Conservation (phyloP, 345 rosid genomes). For the Citrus sinensis region DNA sequence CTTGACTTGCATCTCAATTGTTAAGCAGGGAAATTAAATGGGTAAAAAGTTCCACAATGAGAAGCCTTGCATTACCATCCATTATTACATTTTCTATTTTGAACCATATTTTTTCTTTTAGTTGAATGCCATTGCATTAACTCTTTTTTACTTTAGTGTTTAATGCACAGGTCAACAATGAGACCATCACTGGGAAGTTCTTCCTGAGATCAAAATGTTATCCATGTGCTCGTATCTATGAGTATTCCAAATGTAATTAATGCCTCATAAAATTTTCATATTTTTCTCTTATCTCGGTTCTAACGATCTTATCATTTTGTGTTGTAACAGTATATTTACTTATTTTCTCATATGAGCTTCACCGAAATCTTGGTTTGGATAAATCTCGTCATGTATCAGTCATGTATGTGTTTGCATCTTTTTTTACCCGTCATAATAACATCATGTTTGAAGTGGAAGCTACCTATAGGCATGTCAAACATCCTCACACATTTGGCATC, state of each 20-base stretch:
- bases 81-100: not conserved
- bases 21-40: not conserved
- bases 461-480: not conserved
- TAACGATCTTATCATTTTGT: slow-evolving; percentile 13
- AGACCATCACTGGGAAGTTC: slow-evolving; percentile 51
- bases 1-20: not conserved
- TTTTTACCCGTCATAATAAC: not conserved
- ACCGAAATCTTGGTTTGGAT: slow-evolving; percentile 51
- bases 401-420: slow-evolving; percentile 42
- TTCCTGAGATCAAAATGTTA: slow-evolving; percentile 46
- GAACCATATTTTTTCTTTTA: not conserved
- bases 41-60: not conserved
- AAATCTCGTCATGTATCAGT: slow-evolving; percentile 55
- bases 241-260: slow-evolving; percentile 77
- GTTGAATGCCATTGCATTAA: not conserved
- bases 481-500: not conserved
- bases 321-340: slow-evolving; percentile 56
- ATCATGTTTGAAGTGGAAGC: not conserved
- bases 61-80: not conserved
- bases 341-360: slow-evolving; percentile 78
- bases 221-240: slow-evolving; percentile 60
- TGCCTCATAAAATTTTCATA: not conserved
- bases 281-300: slow-evolving; percentile 11
- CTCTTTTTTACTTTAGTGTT: slow-evolving; percentile 34
- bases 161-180: slow-evolving; percentile 48